These are phyloP conservation scores for Aotearoamyces nothofagi DNA, from an alignment of 2,329 filamentous ascomycete genomes.

Conservation along the genomic window DNA sequence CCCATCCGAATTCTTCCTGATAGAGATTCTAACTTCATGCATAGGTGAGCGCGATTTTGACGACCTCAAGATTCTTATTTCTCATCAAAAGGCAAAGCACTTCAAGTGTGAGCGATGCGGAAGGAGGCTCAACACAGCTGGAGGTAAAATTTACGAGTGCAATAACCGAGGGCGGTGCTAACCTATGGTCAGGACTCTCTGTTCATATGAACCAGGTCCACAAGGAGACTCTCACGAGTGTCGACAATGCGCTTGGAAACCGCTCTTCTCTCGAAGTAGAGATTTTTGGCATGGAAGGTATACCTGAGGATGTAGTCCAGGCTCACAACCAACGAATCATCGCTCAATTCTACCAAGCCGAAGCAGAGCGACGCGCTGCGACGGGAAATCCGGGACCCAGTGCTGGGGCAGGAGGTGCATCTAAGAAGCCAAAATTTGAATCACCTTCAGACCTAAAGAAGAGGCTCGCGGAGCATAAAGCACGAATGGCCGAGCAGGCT, in stretches of 20 bases:
- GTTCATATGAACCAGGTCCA: slow-evolving; percentile 99
- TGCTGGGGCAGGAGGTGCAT: slow-evolving; percentile 34
- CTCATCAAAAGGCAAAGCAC: slow-evolving; percentile 98
- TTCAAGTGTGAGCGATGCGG: slow-evolving; percentile 93
- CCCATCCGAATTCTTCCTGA: slow-evolving; percentile 1
- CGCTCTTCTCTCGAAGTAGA: slow-evolving; percentile 78
- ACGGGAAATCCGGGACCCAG: slow-evolving; percentile 75
- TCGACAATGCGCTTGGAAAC: slow-evolving; percentile 86
- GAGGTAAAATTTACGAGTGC: slow-evolving; percentile 43
- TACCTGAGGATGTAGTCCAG: slow-evolving; percentile 71
- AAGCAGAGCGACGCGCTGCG: slow-evolving; percentile 64
- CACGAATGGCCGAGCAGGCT: slow-evolving; percentile 45
- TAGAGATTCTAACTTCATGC: not conserved
- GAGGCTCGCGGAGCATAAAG: slow-evolving; percentile 63
- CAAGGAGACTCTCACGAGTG: slow-evolving; percentile 74
- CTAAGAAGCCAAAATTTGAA: slow-evolving; percentile 61
- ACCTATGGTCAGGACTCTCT: slow-evolving; percentile 52
- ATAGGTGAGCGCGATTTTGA: slow-evolving; percentile 87
- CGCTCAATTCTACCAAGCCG: slow-evolving; percentile 70
- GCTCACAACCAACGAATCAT: slow-evolving; percentile 79
- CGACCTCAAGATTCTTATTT: slow-evolving; percentile 89
- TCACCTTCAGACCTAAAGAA: slow-evolving; percentile 64
- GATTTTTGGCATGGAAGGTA: slow-evolving; percentile 97
- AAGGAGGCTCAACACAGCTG: slow-evolving; percentile 80
- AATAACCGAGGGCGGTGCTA: slow-evolving; percentile 4